Evolutionary conservation across 805 yeast genomes (phyloP), one percentile per base, ranked within the genome.

Genomic region (Yamadazyma phyllophila): DNA sequence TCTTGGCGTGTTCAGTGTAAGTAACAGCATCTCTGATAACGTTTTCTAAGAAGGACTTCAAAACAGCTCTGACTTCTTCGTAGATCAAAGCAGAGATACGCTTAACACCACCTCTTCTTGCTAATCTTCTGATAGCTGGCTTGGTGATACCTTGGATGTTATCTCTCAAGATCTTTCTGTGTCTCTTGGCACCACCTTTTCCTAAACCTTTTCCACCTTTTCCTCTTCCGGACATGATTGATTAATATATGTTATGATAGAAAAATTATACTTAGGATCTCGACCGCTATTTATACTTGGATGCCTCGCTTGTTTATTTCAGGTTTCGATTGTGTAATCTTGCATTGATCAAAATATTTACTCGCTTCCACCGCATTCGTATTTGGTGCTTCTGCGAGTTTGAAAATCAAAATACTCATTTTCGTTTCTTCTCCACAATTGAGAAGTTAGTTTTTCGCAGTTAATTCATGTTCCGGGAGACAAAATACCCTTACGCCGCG

Each of bases 21-120:
- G 97, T 89, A 65, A 92, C 97, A 64, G 98, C 97, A 65, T 92
- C 97, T 81, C 97, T 88, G 77, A 91, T 92, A 61, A 92, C 97
- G 68, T 87, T 84, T 77, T 88, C 96, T 71, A 91, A 82, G 87
- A 91, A 91, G 45, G 96, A 80, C 78, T 90, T 90, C 60, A 91
- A 80, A 59, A 92, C 97, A 61, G 85, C 90, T 81, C 98, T 89
- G 67, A 92, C 96, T 80, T 91, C 97, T 78, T 91, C 98, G 81
- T 91, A 91, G 74, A 91, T 92, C 71, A 90, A 79, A 73, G 96
- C 97, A 56, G 97, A 91, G 66, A 91, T 91, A 88, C 98, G 96
- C 85, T 91, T 91, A 69, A 91, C 98, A 91, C 98, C 98, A 80
- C 98, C 98, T 88, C 98, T 89, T 85, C 98, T 91, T 44, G 98